These are phyloP conservation scores for Phaeosphaeria sp. DNA, from an alignment of 2,329 filamentous ascomycete species.

Conservation along the genomic window DNA sequence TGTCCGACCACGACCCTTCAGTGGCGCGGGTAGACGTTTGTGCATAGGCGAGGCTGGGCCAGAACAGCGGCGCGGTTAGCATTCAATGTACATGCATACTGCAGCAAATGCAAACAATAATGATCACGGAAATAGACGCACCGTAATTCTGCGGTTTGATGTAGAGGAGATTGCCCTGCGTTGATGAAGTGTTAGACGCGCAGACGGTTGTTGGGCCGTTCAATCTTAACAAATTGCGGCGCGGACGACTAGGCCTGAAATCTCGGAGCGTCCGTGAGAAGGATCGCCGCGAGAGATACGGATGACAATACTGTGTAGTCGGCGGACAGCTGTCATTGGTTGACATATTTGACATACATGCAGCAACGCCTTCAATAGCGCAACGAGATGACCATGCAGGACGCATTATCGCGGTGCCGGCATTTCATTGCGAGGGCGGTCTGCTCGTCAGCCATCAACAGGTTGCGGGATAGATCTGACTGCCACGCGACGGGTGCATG, in stretches of 20 bases:
- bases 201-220: slow-evolving; percentile 8
- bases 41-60: slow-evolving; percentile 20
- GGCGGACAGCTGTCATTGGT: slow-evolving; percentile 1
- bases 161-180: neutral
- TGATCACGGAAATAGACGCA: neutral
- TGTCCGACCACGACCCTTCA: slow-evolving; percentile 74
- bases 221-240: slow-evolving; percentile 20
- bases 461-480: neutral
- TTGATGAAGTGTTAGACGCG: slow-evolving; percentile 1
- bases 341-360: slow-evolving; percentile 8
- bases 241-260: slow-evolving; percentile 6
- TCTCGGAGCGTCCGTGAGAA: neutral
- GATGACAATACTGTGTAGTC: neutral
- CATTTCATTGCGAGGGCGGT: neutral
- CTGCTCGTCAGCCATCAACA: neutral
- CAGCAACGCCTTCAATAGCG: slow-evolving; percentile 8
- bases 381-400: slow-evolving; percentile 16
- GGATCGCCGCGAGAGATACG: neutral
- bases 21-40: slow-evolving; percentile 71
- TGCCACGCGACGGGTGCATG: slow-evolving; percentile 24
- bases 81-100: neutral
- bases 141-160: neutral
- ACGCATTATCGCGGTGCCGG: slow-evolving; percentile 9
- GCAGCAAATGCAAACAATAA: slow-evolving; percentile 1
- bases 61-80: neutral